These are phyloP conservation scores for Leptographium wingfieldii DNA, from an alignment of 2,329 filamentous ascomycete genomes.

Conservation along the genomic window DNA sequence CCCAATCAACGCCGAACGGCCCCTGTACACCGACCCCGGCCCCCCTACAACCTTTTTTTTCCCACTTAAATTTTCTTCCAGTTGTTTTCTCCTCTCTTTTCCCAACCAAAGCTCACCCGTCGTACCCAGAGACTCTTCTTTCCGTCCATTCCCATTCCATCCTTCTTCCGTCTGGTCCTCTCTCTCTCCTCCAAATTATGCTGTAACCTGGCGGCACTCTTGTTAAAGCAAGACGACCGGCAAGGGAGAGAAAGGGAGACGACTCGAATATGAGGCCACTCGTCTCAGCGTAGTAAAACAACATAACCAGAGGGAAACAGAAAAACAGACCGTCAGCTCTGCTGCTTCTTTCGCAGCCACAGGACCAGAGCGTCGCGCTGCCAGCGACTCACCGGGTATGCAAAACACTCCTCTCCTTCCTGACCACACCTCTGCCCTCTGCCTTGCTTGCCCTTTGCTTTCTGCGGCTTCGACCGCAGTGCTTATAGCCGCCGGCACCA, in stretches of 20 bases:
- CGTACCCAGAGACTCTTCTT: background rate
- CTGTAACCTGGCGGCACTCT: background rate
- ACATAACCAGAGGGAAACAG: background rate
- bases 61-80: background rate
- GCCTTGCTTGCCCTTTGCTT: background rate
- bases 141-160: background rate
- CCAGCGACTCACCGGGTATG: background rate
- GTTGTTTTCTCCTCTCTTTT: background rate
- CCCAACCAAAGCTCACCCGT: background rate
- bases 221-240: background rate
- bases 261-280: background rate
- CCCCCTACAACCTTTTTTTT: background rate
- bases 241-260: background rate
- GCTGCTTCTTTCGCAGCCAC: background rate
- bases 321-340: background rate
- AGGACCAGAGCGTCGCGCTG: background rate
- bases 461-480: background rate
- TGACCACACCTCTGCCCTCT: background rate
- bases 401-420: background rate
- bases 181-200: background rate
- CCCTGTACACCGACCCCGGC: background rate
- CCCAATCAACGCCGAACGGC: slow-evolving; percentile 1
- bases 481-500: background rate
- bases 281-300: slow-evolving; percentile 2
- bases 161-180: background rate